phyloP scores from a whole-genome alignment of 345 rosid genomes.

The Eucalyptus viminalis region DNA sequence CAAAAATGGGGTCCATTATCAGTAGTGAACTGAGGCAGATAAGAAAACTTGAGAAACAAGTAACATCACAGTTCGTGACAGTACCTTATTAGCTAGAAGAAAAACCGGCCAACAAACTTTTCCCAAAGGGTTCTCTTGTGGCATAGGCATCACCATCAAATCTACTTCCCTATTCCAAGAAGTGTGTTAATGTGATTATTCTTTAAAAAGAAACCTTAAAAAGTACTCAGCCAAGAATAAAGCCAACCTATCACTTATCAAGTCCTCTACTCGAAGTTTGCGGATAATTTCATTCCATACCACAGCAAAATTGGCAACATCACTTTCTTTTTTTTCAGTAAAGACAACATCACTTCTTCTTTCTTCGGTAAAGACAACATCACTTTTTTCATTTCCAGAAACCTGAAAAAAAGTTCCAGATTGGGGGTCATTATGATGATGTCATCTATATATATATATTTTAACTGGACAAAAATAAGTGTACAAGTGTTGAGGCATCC shows the following conservation, averaged over 20 bases:
- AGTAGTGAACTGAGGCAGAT: constrained; percentile 2
- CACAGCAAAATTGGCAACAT: constrained; percentile 66
- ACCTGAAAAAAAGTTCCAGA: constrained; percentile 17
- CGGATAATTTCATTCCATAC: constrained; percentile 89
- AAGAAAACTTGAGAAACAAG: neutral
- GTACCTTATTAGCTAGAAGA: constrained; percentile 87
- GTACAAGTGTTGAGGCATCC: neutral
- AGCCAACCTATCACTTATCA: constrained; percentile 75
- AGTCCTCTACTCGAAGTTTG: constrained; percentile 72
- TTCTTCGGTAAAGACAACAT: constrained; percentile 6
- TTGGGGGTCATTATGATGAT: neutral
- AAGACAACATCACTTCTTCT: neutral
- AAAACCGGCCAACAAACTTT: constrained; percentile 87
- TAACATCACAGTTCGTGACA: neutral
- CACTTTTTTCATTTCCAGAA: constrained; percentile 27
- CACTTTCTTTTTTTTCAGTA: neutral
- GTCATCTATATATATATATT: too few species aligned
- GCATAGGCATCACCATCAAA: constrained; percentile 75
- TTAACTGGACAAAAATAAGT: neutral
- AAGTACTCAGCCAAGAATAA: neutral
- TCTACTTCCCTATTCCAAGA: constrained; percentile 61
- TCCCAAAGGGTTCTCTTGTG: constrained; percentile 51
- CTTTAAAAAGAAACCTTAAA: neutral
- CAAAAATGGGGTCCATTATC: constrained; percentile 5
- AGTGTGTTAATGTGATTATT: neutral